A percentile compares a stretch with the other conserved stretches of the same genome.
Evolutionary conservation across 495 filamentous ascomycete genomes (phyloP).

Genomic region (Opeltia flavorubescens): DNA sequence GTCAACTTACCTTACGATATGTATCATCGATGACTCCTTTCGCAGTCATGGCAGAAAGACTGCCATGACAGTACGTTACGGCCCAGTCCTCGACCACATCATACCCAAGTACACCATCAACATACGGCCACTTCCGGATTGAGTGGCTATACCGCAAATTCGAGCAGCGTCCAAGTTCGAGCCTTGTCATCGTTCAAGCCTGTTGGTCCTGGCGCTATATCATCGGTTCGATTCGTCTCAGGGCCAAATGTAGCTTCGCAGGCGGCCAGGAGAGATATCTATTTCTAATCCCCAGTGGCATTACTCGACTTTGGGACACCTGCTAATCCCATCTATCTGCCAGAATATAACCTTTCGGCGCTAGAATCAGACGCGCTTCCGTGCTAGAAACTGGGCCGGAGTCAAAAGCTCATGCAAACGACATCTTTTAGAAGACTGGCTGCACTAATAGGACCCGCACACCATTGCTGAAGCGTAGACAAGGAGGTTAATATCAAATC

Average conservation of each 20-base stretch:
- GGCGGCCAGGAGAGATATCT: conserved; percentile 80
- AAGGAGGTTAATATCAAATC: too few species aligned
- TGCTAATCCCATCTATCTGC: conserved; percentile 63
- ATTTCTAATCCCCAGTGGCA: conserved; percentile 82
- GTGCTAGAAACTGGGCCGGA: conserved; percentile 88
- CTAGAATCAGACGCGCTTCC: conserved; percentile 75
- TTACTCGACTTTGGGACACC: conserved; percentile 92
- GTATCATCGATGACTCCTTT: too few species aligned
- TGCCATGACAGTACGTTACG: too few species aligned
- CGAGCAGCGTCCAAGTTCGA: conserved; percentile 69
- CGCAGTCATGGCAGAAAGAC: too few species aligned
- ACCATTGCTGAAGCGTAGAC: too few species aligned
- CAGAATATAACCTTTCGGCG: conserved; percentile 80
- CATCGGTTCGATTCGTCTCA: conserved; percentile 75
- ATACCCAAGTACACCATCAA: conserved; percentile 7
- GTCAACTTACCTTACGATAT: too few species aligned
- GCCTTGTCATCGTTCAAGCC: conserved; percentile 51
- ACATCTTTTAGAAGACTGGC: too few species aligned
- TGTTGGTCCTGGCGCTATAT: conserved; percentile 75
- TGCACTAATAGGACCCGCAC: too few species aligned
- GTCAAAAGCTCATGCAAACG: conserved; percentile 73
- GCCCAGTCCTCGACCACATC: conserved; percentile 11
- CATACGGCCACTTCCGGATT: conserved; percentile 22
- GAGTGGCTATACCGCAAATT: conserved; percentile 77
- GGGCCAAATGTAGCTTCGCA: conserved; percentile 78